Conservation (phyloP, 306 rosid genomes). For the Cucumis cinereus region DNA sequence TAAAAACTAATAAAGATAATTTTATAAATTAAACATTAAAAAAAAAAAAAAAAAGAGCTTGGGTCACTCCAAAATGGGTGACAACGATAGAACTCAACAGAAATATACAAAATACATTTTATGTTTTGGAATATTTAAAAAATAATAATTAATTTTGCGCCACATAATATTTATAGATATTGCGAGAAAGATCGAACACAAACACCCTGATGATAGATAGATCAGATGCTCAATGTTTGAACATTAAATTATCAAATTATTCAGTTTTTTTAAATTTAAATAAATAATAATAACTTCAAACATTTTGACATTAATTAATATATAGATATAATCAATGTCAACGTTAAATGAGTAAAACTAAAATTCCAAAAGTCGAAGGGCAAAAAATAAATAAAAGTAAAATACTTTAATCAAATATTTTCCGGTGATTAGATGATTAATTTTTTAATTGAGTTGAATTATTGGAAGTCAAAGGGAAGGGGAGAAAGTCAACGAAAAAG, state of each 20-base stretch:
- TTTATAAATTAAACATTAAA: no score
- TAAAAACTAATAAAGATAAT: no score
- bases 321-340: no score
- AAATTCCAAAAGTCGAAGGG: neutral
- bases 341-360: neutral
- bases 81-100: neutral
- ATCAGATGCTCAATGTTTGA: no score
- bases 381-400: no score
- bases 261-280: no score
- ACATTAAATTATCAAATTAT: no score
- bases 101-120: neutral
- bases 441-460: neutral
- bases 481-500: neutral
- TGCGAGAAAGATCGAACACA: neutral
- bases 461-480: neutral
- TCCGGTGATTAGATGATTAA: neutral
- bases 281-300: no score
- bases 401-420: neutral
- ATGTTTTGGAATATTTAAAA: neutral
- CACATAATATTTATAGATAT: neutral
- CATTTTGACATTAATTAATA: no score
- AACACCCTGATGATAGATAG: neutral
- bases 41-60: no score
- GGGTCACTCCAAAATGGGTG: neutral
- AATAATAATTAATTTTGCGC: neutral